phyloP scores from a whole-genome alignment of 208 protist species.

The Trypanosomatidae sp. region DNA sequence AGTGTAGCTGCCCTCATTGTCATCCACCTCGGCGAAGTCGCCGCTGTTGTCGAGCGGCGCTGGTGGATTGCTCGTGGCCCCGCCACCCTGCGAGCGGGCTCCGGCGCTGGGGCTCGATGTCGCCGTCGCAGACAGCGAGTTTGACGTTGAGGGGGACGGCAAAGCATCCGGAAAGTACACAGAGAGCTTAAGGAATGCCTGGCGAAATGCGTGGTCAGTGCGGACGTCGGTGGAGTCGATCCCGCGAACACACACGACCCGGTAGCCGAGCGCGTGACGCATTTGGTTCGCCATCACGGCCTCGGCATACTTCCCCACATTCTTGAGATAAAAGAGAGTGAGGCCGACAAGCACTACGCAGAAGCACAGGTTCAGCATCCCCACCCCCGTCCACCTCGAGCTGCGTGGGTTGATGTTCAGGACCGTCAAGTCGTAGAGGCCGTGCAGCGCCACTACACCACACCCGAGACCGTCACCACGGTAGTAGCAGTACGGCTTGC shows the following conservation, averaged over 20 bases:
- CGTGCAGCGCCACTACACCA: constrained; percentile 49
- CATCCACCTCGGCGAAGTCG: constrained; percentile 11
- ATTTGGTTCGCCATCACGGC: constrained; percentile 69
- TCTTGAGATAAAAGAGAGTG: constrained; percentile 49
- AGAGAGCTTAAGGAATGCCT: constrained; percentile 39
- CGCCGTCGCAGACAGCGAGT: not conserved
- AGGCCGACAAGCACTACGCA: constrained; percentile 42
- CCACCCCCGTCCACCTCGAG: constrained; percentile 58
- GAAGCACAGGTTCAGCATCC: constrained; percentile 65
- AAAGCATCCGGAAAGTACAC: constrained; percentile 52
- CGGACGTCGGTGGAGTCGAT: constrained; percentile 35
- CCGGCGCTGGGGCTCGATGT: not conserved
- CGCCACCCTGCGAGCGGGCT: not conserved
- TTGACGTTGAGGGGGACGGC: not conserved
- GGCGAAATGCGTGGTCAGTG: constrained; percentile 32
- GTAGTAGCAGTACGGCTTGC: constrained; percentile 62
- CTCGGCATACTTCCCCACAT: constrained; percentile 51
- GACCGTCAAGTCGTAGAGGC: constrained; percentile 81
- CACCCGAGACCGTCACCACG: constrained; percentile 39
- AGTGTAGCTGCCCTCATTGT: constrained; percentile 31
- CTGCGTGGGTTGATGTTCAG: constrained; percentile 70
- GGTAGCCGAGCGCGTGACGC: constrained; percentile 67
- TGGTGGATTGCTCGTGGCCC: constrained; percentile 5
- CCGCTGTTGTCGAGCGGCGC: constrained; percentile 1
- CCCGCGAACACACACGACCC: constrained; percentile 72